phyloP scores from a whole-genome alignment of 768 basidiomycete species.

The Termitomyces bulborhizus region DNA sequence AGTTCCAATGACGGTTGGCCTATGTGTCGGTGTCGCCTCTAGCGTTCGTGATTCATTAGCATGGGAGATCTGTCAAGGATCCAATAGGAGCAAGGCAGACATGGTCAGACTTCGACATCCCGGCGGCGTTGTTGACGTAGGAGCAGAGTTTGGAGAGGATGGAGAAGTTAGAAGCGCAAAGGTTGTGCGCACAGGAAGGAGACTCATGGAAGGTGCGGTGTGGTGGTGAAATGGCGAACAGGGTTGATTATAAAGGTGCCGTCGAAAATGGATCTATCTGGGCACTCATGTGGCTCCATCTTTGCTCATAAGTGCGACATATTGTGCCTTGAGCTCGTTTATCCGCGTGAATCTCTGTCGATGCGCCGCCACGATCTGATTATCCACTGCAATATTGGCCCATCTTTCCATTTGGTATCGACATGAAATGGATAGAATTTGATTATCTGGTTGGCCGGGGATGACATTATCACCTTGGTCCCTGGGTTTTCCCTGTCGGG shows the following conservation, averaged over 20 bases:
- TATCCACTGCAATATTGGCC: background rate
- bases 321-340: background rate
- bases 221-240: conserved; percentile 42
- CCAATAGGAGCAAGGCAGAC: conserved; percentile 11
- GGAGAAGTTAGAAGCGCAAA: conserved; percentile 51
- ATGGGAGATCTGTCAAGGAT: conserved; percentile 38
- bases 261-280: background rate
- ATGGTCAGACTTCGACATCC: conserved; percentile 57
- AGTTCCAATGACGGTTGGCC: conserved; percentile 66
- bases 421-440: background rate
- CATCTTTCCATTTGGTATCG: background rate
- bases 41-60: conserved; percentile 48
- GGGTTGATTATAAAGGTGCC: conserved; percentile 4
- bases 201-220: conserved; percentile 65
- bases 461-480: no score
- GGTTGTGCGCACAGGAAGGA: conserved; percentile 62
- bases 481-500: background rate
- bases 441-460: background rate
- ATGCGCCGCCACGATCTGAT: background rate
- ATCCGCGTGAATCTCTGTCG: background rate
- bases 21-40: conserved; percentile 63
- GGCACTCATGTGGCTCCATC: background rate
- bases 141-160: conserved; percentile 40
- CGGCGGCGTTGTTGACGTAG: conserved; percentile 62
- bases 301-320: background rate